Conservation (phyloP, 257 asterid genomes). For the Oldenlandia corymbosa region DNA sequence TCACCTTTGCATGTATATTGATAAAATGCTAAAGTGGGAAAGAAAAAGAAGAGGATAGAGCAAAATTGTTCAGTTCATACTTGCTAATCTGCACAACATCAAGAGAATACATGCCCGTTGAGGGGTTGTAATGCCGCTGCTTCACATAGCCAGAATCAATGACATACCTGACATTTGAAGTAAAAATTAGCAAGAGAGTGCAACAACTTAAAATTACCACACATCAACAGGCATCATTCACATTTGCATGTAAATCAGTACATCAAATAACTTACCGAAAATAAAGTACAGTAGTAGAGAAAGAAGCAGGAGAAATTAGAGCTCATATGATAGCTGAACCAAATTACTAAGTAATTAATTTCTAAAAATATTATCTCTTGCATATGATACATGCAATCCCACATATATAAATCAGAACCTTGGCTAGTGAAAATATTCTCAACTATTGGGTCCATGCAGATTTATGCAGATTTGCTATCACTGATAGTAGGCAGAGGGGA, state of each 20-base stretch:
- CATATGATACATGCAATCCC: too few species aligned
- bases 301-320: too few species aligned
- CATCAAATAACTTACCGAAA: too few species aligned
- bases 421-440: too few species aligned
- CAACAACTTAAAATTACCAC: neutral
- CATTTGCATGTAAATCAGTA: neutral
- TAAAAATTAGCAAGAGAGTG: slow-evolving; percentile 11
- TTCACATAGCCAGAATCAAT: slow-evolving; percentile 93
- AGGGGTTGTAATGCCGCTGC: slow-evolving; percentile 93
- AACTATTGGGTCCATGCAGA: too few species aligned
- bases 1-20: neutral
- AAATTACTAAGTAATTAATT: too few species aligned
- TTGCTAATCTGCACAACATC: slow-evolving; percentile 94
- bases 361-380: too few species aligned
- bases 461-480: too few species aligned
- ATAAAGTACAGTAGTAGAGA: too few species aligned
- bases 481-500: slow-evolving; percentile 4
- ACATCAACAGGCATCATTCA: neutral
- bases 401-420: too few species aligned
- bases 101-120: slow-evolving; percentile 95
- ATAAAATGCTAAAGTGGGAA: neutral
- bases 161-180: slow-evolving; percentile 59
- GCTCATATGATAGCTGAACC: too few species aligned
- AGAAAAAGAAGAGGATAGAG: neutral
- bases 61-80: slow-evolving; percentile 35